phyloP scores from a whole-genome alignment of 306 rosid genomes.

The Castanea crenata region DNA sequence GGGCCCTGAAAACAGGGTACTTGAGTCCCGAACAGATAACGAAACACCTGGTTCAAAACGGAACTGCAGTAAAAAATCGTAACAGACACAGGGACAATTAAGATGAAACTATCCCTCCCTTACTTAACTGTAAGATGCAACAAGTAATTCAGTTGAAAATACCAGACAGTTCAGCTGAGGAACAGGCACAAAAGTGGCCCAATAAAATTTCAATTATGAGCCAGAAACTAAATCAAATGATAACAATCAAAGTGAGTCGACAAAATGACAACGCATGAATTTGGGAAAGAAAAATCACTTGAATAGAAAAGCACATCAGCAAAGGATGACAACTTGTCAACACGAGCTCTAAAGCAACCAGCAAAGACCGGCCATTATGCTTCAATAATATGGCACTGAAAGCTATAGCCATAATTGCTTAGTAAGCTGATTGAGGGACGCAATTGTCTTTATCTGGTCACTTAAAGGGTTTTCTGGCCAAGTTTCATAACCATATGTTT shows the following conservation, averaged over 20 bases:
- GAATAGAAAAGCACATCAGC: background rate
- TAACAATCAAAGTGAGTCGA: background rate
- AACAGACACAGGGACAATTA: slow-evolving; percentile 17
- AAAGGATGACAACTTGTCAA: slow-evolving; percentile 26
- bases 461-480: slow-evolving; percentile 45
- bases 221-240: background rate
- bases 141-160: background rate
- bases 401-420: slow-evolving; percentile 21
- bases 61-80: slow-evolving; percentile 21
- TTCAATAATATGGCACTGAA: slow-evolving; percentile 22
- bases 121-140: slow-evolving; percentile 41
- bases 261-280: background rate
- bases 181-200: background rate
- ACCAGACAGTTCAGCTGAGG: slow-evolving; percentile 46
- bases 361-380: slow-evolving; percentile 43
- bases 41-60: slow-evolving; percentile 21
- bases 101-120: slow-evolving; percentile 14
- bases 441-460: slow-evolving; percentile 57
- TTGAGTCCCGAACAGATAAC: slow-evolving; percentile 38
- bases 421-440: slow-evolving; percentile 16
- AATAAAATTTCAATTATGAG: background rate
- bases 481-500: slow-evolving; percentile 35
- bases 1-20: slow-evolving; percentile 35
- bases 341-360: slow-evolving; percentile 62
- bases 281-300: slow-evolving; percentile 2